Percentiles rank a stretch among this genome's conserved stretches.
Evolutionary conservation across 2,329 filamentous ascomycete species (phyloP).

Genomic region (Fusarium devonianum): DNA sequence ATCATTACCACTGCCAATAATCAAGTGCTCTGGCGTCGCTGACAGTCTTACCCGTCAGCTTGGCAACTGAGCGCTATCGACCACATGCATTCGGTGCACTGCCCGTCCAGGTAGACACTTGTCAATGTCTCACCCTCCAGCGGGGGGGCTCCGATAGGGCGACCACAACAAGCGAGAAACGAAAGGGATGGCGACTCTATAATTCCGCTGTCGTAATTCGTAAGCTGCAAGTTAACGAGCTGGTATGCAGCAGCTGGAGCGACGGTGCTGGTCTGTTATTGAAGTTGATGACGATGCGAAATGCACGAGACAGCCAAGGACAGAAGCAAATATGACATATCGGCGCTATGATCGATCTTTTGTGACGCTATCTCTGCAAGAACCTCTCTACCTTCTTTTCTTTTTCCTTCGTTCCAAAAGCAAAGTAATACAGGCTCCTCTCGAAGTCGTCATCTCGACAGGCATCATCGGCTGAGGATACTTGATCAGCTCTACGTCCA

Average conservation of each 20-base stretch:
- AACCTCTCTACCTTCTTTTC: constrained; percentile 12
- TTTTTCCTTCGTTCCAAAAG: constrained; percentile 43
- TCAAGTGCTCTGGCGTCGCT: constrained; percentile 11
- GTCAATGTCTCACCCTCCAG: constrained; percentile 27
- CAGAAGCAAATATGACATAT: neutral
- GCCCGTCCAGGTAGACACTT: constrained; percentile 6
- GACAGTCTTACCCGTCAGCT: constrained; percentile 8
- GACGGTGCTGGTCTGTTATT: constrained; percentile 1
- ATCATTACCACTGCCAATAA: constrained; percentile 7
- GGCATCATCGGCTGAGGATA: constrained; percentile 35
- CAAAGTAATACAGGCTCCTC: constrained; percentile 47
- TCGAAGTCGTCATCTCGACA: constrained; percentile 46
- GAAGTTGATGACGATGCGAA: constrained; percentile 3
- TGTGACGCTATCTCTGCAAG: neutral
- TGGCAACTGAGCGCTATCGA: constrained; percentile 13
- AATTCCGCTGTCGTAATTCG: neutral
- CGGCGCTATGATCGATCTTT: too few species aligned
- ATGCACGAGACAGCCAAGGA: neutral
- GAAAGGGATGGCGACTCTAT: constrained; percentile 16
- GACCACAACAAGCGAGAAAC: constrained; percentile 9
- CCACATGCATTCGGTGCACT: constrained; percentile 6
- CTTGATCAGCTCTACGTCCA: constrained; percentile 1
- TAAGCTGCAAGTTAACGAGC: constrained; percentile 3
- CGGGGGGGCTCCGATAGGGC: constrained; percentile 26
- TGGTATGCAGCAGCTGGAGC: constrained; percentile 29